These are phyloP conservation scores for Filobasidium floriforme DNA, from an alignment of 768 basidiomycete genomes.

Conservation along the genomic window DNA sequence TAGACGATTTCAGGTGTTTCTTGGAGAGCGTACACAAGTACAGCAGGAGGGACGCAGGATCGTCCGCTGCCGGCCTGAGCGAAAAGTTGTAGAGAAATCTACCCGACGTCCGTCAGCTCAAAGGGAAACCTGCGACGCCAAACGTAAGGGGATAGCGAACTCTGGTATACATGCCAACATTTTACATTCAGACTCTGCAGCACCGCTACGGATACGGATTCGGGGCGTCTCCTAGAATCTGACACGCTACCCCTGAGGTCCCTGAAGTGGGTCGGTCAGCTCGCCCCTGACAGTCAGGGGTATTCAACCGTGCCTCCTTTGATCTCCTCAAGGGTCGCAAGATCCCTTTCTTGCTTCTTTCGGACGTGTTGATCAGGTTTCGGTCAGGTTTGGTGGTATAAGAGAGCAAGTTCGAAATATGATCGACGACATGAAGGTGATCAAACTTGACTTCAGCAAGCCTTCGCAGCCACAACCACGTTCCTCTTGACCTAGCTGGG, in stretches of 20 bases:
- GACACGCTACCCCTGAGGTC: background rate
- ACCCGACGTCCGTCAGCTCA: background rate
- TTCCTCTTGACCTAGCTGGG: conserved; percentile 1
- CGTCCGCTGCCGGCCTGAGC: background rate
- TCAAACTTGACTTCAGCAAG: no score
- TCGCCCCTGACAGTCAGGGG: background rate
- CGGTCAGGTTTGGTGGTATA: no score
- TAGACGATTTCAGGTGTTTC: conserved; percentile 86
- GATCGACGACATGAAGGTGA: no score
- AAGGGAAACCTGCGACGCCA: background rate
- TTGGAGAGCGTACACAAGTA: conserved; percentile 59
- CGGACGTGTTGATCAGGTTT: no score
- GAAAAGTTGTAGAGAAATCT: background rate
- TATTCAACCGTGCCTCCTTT: background rate
- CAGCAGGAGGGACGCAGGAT: background rate
- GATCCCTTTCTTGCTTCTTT: background rate
- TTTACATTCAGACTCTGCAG: no score
- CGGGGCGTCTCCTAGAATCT: no score
- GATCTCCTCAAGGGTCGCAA: background rate
- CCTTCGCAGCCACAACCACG: background rate
- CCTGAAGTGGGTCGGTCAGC: background rate
- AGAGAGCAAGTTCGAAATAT: no score
- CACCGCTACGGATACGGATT: no score
- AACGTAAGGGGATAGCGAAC: no score
- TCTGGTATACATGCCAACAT: no score